Evolutionary conservation across 2,329 filamentous ascomycete genomes (phyloP).

Genomic region (Fusarium sp.): DNA sequence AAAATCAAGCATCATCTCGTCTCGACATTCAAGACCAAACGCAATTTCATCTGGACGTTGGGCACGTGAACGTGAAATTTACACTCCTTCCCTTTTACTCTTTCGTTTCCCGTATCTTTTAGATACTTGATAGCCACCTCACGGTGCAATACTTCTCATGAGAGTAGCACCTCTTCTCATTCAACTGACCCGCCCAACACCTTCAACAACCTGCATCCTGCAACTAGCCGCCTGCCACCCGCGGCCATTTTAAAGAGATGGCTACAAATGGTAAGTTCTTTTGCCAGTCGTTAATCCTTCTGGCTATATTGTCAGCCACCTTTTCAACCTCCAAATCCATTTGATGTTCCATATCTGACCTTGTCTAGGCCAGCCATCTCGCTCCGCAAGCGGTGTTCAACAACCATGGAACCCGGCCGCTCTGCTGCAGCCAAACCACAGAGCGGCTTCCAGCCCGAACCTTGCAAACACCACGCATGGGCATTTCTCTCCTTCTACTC

Average conservation of each 20-base stretch:
- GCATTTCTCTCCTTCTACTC: conserved; percentile 37
- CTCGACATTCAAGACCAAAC: neutral
- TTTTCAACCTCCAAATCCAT: neutral
- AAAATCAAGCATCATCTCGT: conserved; percentile 16
- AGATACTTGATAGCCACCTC: conserved; percentile 4
- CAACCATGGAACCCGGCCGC: conserved; percentile 57
- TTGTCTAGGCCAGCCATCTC: conserved; percentile 46
- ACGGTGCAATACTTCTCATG: conserved; percentile 38
- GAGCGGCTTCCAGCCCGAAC: conserved; percentile 46
- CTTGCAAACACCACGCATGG: conserved; percentile 42
- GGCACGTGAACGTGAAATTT: conserved; percentile 7
- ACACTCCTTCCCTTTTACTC: conserved; percentile 15
- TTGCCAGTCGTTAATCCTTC: neutral
- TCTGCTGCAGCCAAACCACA: conserved; percentile 54
- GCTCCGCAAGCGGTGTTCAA: conserved; percentile 44
- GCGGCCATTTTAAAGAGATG: conserved; percentile 45
- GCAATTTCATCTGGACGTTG: neutral
- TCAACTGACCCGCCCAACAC: conserved; percentile 35
- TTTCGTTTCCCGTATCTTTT: neutral
- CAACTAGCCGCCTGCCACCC: conserved; percentile 37
- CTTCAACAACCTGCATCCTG: conserved; percentile 39
- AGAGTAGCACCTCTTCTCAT: conserved; percentile 32
- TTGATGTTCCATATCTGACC: conserved; percentile 29
- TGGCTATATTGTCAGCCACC: neutral
- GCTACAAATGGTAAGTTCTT: conserved; percentile 47